These are phyloP conservation scores for Pseudomonodictys pantanalensis DNA, from an alignment of 495 filamentous ascomycete genomes.

Conservation along the genomic window DNA sequence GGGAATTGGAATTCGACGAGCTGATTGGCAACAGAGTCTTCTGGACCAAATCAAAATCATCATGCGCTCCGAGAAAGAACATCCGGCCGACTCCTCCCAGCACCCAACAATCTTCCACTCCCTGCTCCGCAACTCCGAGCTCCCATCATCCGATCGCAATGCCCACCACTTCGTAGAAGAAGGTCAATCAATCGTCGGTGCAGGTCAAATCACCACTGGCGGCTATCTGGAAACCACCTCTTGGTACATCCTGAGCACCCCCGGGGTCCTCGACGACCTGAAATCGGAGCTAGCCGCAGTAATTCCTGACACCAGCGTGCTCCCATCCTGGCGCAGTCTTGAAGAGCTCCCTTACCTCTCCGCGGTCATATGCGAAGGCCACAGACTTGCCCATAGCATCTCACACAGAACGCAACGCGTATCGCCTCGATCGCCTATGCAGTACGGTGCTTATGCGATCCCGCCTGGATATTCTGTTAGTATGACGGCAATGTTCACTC, in stretches of 20 bases:
- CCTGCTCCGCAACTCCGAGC: neutral
- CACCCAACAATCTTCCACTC: slow-evolving; percentile 16
- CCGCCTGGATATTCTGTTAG: slow-evolving; percentile 7
- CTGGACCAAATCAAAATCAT: neutral
- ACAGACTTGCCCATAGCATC: slow-evolving; percentile 47
- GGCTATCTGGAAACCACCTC: neutral
- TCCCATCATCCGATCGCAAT: neutral
- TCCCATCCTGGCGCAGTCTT: neutral
- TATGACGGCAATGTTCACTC: slow-evolving; percentile 35
- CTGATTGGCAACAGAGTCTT: neutral
- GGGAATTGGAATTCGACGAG: too few relatives aligned
- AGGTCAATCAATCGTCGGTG: slow-evolving; percentile 1
- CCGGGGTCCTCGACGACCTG: neutral
- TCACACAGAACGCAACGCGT: slow-evolving; percentile 44
- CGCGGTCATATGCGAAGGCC: slow-evolving; percentile 49
- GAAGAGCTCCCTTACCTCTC: neutral
- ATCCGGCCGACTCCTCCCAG: neutral
- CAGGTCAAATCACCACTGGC: slow-evolving; percentile 5
- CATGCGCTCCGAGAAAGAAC: neutral
- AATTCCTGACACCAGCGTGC: neutral
- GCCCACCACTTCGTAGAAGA: slow-evolving; percentile 2
- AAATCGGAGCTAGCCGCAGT: neutral
- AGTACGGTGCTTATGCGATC: slow-evolving; percentile 8
- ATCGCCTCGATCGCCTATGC: slow-evolving; percentile 38
- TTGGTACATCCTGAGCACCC: neutral